These are phyloP conservation scores for Picea abies DNA, from an alignment of 83 land plant genomes.

Conservation along the genomic window DNA sequence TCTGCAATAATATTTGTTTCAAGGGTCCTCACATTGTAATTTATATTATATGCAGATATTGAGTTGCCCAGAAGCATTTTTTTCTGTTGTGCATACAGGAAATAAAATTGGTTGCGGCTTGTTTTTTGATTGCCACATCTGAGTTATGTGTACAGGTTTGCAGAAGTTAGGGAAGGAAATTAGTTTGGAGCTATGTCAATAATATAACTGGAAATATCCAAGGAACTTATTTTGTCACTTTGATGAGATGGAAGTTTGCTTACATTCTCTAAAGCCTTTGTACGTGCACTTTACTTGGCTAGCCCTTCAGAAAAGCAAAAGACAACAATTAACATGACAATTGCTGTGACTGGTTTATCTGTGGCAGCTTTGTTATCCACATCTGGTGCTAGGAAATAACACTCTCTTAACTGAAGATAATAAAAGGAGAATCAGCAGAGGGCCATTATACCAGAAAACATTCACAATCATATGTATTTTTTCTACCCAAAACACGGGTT, in stretches of 20 bases:
- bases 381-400: neutral
- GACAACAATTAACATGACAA: neutral
- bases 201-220: neutral
- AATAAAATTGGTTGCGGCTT: neutral
- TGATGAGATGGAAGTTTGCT: neutral
- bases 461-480: no score
- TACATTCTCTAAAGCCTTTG: no score
- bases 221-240: neutral
- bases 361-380: neutral
- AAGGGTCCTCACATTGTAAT: neutral
- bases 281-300: no score
- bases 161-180: neutral
- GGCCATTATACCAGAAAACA: no score
- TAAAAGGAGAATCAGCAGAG: no score
- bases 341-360: neutral
- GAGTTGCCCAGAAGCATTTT: neutral
- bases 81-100: neutral
- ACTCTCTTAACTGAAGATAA: no score
- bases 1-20: slow-evolving; percentile 8
- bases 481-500: no score
- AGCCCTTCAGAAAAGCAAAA: neutral
- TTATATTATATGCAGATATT: neutral
- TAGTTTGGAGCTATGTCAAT: neutral
- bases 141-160: neutral
- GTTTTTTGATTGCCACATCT: neutral